Conservation (phyloP, 75 land plant genomes). For the Sequoia sempervirens region DNA sequence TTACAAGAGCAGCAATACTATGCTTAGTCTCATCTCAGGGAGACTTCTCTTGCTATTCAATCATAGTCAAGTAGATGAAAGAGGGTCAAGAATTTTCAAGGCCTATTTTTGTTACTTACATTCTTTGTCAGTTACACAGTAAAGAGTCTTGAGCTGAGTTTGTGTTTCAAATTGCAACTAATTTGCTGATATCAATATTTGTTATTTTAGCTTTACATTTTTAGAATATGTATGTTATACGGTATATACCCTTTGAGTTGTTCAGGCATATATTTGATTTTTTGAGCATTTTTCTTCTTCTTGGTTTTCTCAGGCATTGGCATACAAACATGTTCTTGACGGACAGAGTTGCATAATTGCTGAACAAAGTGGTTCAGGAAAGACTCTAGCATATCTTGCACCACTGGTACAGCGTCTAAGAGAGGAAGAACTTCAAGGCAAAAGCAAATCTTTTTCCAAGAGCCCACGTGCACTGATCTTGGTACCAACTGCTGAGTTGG, state of each 20-base stretch:
- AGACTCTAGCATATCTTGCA: slow-evolving; percentile 86
- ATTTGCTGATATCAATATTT: not conserved
- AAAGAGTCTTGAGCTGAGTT: not conserved
- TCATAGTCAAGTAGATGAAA: no score
- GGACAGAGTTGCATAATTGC: slow-evolving; percentile 89
- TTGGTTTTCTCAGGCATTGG: slow-evolving; percentile 60
- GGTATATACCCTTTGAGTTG: not conserved
- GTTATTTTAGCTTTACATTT: not conserved
- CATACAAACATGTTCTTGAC: slow-evolving; percentile 56
- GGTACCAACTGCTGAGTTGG: slow-evolving; percentile 95
- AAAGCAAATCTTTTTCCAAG: slow-evolving; percentile 48
- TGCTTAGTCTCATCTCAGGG: no score
- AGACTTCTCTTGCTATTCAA: no score
- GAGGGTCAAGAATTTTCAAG: no score
- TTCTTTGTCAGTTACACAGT: not conserved
- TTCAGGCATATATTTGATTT: not conserved
- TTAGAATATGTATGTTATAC: not conserved
- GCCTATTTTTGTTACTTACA: no score
- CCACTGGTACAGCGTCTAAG: slow-evolving; percentile 83
- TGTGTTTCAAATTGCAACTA: not conserved
- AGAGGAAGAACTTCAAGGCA: slow-evolving; percentile 71
- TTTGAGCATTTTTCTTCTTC: not conserved
- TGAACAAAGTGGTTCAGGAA: slow-evolving; percentile 99
- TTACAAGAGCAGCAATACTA: no score
- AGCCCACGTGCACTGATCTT: slow-evolving; percentile 75